Evolutionary conservation across 306 rosid species (phyloP), one percentile per base, ranked within the genome.

Genomic region (Prunus padus): DNA sequence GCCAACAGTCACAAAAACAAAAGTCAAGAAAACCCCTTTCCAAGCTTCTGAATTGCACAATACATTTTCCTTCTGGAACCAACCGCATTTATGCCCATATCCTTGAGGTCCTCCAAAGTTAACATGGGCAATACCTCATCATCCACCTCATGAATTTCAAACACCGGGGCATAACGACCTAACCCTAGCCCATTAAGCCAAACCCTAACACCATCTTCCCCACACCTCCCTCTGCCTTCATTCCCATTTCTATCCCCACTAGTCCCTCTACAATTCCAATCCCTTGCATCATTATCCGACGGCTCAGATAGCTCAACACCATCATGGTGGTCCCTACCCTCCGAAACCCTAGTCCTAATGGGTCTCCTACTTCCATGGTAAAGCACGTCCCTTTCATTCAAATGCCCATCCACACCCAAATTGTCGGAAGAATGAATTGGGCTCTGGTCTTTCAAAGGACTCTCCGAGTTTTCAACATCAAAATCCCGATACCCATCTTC

Each of bases 91-190:
- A 93, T 89, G 44, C 98, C 98, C 98, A 93, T 93, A 67, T 91
- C 97, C 82, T 93, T 91, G 71, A 93, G 97, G 86, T 93, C 98
- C 78, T 89, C 94, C 68, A 89, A 71, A 10, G 94, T 89, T 72
- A 95, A 76, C 97, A 90, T 85, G 23, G 99, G 97, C 89, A 95
- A 80, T 12, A 95, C 87, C 77, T 95, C 99, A 59, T 92, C 97
- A 82, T 95, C 98, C 26, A 95, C 98, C 79, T 95, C 98, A 44
- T 95, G 97, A 30, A 95, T 87, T 82, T 95, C 97, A 8, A 95
- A 95, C 60, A 95, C 92, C 0, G 97, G 96, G 0, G 96, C 97
- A 88, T 95, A 95, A 47, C 98, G 82, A 19, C 98, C 84, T 75
- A 95, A 82, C 16, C 99, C 97, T 52, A 95, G 80, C 0, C 96